Evolutionary conservation across 176 grass and related monocot species (phyloP).

Genomic region (Elymus sibiricus): DNA sequence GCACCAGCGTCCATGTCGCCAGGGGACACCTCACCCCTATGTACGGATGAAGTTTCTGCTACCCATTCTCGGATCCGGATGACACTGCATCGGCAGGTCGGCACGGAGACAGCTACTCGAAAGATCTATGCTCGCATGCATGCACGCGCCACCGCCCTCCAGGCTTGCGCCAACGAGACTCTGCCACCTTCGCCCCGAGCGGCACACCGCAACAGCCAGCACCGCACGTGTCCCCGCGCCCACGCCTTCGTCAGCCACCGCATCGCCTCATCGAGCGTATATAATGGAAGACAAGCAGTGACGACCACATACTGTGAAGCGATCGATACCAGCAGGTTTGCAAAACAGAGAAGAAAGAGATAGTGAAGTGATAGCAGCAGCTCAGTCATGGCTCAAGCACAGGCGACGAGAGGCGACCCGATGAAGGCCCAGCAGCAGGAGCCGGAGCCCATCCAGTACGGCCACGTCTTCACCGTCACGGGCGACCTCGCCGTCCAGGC

Average conservation of each 20-base stretch:
- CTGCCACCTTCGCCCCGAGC: neutral
- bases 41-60: neutral
- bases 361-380: neutral
- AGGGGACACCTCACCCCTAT: neutral
- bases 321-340: too few relatives aligned
- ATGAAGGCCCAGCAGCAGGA: neutral
- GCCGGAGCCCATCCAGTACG: slow-evolving; percentile 43
- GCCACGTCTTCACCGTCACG: slow-evolving; percentile 52
- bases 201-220: neutral
- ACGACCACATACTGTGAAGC: neutral
- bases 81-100: neutral
- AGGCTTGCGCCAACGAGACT: neutral
- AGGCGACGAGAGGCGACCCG: neutral
- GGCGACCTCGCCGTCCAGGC: slow-evolving; percentile 50
- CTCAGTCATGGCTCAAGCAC: slow-evolving; percentile 7
- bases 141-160: neutral
- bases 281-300: neutral
- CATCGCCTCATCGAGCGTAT: neutral
- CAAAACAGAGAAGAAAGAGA: neutral
- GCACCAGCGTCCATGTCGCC: neutral
- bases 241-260: neutral
- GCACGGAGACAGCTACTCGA: neutral
- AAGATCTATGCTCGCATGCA: neutral
- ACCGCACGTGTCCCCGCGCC: neutral
- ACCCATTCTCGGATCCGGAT: neutral